These are phyloP conservation scores for Bolboschoenoplectus hybrid DNA, from an alignment of 202 grass and related monocot species.

Conservation along the genomic window DNA sequence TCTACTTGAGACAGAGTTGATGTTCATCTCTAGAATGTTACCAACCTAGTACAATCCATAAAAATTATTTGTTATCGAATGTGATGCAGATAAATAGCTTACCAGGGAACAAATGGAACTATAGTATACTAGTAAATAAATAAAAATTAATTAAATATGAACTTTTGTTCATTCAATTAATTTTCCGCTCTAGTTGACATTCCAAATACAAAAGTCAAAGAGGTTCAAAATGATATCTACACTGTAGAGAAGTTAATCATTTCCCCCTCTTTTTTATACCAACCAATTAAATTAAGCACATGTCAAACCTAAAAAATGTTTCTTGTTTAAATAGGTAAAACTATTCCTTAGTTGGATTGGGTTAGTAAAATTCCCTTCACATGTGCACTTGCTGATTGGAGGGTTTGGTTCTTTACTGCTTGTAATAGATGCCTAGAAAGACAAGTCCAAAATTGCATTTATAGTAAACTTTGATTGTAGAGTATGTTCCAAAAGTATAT, in stretches of 20 bases:
- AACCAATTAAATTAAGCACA: background rate
- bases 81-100: conserved; percentile 1
- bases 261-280: background rate
- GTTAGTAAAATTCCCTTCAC: background rate
- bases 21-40: conserved; percentile 60
- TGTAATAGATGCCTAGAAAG: background rate
- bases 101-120: background rate
- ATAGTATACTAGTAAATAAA: background rate
- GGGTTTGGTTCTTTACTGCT: background rate
- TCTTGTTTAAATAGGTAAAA: conserved; percentile 5
- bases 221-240: background rate
- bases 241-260: background rate
- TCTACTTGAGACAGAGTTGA: conserved; percentile 49
- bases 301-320: background rate
- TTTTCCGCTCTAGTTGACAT: background rate
- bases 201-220: background rate
- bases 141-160: background rate
- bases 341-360: background rate
- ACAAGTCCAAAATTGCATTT: background rate
- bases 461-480: conserved; percentile 7
- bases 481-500: conserved; percentile 8
- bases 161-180: background rate
- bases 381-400: background rate
- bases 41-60: conserved; percentile 53
- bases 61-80: background rate